A percentile compares a stretch with the other conserved stretches of the same genome.
Evolutionary conservation across 1,284 basidiomycete species (phyloP).

Genomic region (Puccinia horiana): DNA sequence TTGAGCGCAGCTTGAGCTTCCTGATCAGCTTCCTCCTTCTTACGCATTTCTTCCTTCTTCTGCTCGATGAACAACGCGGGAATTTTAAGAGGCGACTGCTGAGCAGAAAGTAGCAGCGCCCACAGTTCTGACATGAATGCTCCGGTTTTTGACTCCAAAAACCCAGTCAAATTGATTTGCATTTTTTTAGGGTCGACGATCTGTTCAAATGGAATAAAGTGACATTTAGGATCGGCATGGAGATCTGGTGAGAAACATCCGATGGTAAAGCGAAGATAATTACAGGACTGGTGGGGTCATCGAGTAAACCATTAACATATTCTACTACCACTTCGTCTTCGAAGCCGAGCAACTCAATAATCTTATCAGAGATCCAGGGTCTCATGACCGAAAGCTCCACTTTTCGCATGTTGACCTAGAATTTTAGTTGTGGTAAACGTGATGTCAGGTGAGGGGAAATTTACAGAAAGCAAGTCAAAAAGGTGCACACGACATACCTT

Average conservation of each 20-base stretch:
- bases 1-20: slow-evolving; percentile 66
- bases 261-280: slow-evolving; percentile 54
- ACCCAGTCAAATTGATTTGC: slow-evolving; percentile 90
- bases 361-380: slow-evolving; percentile 90
- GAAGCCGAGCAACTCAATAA: slow-evolving; percentile 83
- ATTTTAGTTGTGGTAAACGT: neutral
- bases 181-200: slow-evolving; percentile 88
- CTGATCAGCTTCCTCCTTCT: slow-evolving; percentile 69
- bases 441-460: neutral
- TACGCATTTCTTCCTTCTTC: slow-evolving; percentile 89
- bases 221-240: neutral
- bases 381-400: slow-evolving; percentile 84
- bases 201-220: slow-evolving; percentile 60
- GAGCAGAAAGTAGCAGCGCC: slow-evolving; percentile 85
- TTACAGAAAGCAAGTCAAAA: neutral
- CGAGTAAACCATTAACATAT: slow-evolving; percentile 88
- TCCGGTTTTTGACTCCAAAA: slow-evolving; percentile 73
- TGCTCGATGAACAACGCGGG: slow-evolving; percentile 90
- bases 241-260: neutral
- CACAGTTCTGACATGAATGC: slow-evolving; percentile 85
- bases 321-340: slow-evolving; percentile 97
- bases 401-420: slow-evolving; percentile 87
- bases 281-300: slow-evolving; percentile 80
- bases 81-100: slow-evolving; percentile 82
- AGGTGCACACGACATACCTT: slow-evolving; percentile 65